Evolutionary conservation across 495 filamentous ascomycete species (phyloP).

Genomic region (Aspergillus bertholletiae): DNA sequence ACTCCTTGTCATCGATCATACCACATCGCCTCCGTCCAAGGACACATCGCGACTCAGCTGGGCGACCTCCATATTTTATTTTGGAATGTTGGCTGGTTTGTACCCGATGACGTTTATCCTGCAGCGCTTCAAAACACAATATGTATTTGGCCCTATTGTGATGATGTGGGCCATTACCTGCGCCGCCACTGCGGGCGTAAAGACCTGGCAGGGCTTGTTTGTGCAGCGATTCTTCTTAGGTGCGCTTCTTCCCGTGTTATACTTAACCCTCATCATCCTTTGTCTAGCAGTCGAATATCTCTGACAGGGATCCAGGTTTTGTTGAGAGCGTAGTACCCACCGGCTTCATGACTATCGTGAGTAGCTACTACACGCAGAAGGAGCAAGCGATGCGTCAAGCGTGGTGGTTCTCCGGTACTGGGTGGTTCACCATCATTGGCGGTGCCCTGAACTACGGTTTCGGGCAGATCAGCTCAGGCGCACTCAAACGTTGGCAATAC

Average conservation of each 20-base stretch:
- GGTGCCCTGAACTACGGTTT: conserved; percentile 67
- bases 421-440: conserved; percentile 66
- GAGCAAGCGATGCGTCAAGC: conserved; percentile 65
- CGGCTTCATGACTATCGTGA: conserved; percentile 63
- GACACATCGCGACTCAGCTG: conserved; percentile 64
- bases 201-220: conserved; percentile 59
- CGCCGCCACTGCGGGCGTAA: conserved; percentile 65
- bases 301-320: conserved; percentile 41
- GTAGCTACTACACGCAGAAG: conserved; percentile 62
- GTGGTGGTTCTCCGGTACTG: conserved; percentile 68
- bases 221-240: conserved; percentile 68
- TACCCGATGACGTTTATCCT: conserved; percentile 69
- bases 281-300: conserved; percentile 4
- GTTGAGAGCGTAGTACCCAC: conserved; percentile 66
- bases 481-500: conserved; percentile 61
- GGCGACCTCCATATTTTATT: conserved; percentile 78
- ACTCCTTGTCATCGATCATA: conserved; percentile 48
- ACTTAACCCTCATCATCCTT: too few relatives aligned
- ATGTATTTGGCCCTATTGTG: conserved; percentile 60
- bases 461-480: conserved; percentile 55
- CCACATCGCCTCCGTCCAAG: conserved; percentile 50
- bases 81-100: conserved; percentile 69
- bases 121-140: conserved; percentile 61
- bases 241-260: conserved; percentile 9
- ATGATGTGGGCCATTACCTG: conserved; percentile 64